Evolutionary conservation across 345 rosid genomes (phyloP).

Genomic region (Citropsis articulata): DNA sequence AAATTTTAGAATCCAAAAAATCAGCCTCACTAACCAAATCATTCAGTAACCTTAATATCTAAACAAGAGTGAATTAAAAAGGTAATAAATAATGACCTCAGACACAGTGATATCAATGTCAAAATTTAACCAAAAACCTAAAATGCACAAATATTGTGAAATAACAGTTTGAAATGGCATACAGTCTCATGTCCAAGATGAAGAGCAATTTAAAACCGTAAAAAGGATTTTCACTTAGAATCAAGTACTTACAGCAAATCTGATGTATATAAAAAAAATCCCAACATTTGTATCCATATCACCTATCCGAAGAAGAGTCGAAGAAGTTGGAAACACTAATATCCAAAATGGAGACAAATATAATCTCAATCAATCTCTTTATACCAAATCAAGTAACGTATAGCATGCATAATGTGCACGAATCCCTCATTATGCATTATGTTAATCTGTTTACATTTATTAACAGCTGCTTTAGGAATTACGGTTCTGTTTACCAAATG

Average conservation of each 20-base stretch:
- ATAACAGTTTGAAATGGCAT: not conserved
- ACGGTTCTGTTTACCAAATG: not conserved
- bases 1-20: conserved; percentile 31
- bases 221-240: not conserved
- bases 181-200: not conserved
- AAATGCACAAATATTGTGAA: not conserved
- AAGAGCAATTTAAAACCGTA: not conserved
- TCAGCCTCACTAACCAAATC: conserved; percentile 6
- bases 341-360: not conserved
- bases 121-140: not conserved
- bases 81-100: not conserved
- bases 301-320: not conserved
- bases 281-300: not conserved
- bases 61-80: not conserved
- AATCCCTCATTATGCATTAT: not conserved
- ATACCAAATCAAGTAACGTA: not conserved
- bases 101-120: not conserved
- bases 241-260: not conserved
- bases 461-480: not conserved
- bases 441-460: not conserved
- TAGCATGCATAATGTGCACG: not conserved
- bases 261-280: not conserved
- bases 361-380: not conserved
- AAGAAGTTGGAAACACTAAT: not conserved
- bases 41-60: not conserved